phyloP scores from a whole-genome alignment of 805 yeast species.

The Lachancea mirantina region DNA sequence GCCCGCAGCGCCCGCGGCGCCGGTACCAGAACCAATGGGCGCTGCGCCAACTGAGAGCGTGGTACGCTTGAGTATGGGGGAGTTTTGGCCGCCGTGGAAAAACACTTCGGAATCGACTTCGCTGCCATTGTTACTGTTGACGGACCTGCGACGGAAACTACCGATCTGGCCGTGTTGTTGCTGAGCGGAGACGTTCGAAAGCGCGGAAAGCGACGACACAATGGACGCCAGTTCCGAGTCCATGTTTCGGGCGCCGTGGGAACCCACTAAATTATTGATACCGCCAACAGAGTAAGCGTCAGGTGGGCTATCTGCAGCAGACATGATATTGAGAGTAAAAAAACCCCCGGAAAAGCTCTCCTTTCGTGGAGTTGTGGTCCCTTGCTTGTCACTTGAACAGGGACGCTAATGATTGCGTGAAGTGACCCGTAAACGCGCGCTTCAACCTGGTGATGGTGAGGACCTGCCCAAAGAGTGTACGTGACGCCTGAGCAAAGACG shows the following conservation, averaged over 20 bases:
- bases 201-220: constrained; percentile 32
- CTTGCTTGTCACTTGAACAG: too few relatives aligned
- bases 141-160: constrained; percentile 28
- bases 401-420: too few relatives aligned
- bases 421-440: too few relatives aligned
- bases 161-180: constrained; percentile 21
- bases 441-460: too few relatives aligned
- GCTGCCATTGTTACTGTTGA: constrained; percentile 18
- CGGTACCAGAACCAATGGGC: constrained; percentile 7
- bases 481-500: too few relatives aligned
- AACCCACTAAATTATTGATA: too few relatives aligned
- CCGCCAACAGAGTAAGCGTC: too few relatives aligned
- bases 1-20: constrained; percentile 9
- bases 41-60: constrained; percentile 27
- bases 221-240: constrained; percentile 31
- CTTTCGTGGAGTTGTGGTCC: too few relatives aligned
- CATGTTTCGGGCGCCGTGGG: constrained; percentile 16
- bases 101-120: constrained; percentile 21
- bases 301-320: constrained; percentile 4
- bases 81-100: constrained; percentile 9
- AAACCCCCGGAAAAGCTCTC: too few relatives aligned
- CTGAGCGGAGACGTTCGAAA: constrained; percentile 20
- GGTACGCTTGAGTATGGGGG: constrained; percentile 22
- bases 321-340: too few relatives aligned
- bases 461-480: too few relatives aligned